Base-by-base conservation (phyloP, 2,329 filamentous ascomycete species). In the Aureobasidium lini region DNA sequence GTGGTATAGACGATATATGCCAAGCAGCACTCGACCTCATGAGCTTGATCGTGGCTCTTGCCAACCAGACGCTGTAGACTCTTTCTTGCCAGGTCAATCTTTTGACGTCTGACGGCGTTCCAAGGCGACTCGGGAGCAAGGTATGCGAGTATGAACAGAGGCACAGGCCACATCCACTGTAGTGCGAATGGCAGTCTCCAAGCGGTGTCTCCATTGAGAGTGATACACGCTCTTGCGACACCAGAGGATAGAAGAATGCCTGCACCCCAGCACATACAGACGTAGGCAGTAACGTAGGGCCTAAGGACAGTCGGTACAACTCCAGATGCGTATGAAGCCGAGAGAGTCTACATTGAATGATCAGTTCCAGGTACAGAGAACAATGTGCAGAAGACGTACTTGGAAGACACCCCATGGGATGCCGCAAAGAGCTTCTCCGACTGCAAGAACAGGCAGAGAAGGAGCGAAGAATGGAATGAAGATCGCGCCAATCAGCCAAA, bases 251-350 rank as follows among this genome's bases (percentile, higher is more conserved):
- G 72, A 4, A 86, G 75, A 65, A 85, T 83, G 0, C 83, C 83
- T 15, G 82, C 82, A 42, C 84, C 82, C 69, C 84, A 86, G 66
- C 81, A 84, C 42, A 85, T 71, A 65, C 85, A 85, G 60, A 84
- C 79, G 59, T 80, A 85, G 36, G 79, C 79, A 0, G 83, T 85
- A 16, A 85, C 70, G 44, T 81, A 76, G 32, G 80, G 81, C 28
- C 84, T 77, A 42, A 86, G 76, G 0, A 79, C 78, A 36, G 82
- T 73, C 1, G 83, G 84, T 39, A 81, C 82, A 6, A 86, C 80
- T 67, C 89, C 86, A 59, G 83, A 85, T 28, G 85, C 85, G 66
- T 88, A 89, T 1, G 85, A 84, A 61, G 83, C 74, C 7, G 75
- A 52, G 2, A 52, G 36, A 9, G 48, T 52, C 48, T 52, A 23